Percentiles rank a stretch among this genome's conserved stretches.
Conservation (phyloP, 148 eudicot genomes). For the Nyssa sinensis region DNA sequence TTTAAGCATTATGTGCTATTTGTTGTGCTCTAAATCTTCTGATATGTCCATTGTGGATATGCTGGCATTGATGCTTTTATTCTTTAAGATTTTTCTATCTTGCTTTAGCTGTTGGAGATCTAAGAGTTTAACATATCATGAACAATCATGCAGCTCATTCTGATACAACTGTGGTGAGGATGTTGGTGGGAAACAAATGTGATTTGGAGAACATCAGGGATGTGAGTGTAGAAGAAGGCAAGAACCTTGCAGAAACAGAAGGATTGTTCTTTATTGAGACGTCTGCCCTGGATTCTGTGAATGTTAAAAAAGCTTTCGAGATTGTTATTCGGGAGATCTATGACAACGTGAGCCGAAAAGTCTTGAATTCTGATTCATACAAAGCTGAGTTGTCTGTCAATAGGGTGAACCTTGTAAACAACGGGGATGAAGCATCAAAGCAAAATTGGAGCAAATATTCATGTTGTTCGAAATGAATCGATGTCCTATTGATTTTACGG, state of each 20-base stretch:
- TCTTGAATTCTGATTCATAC: slow-evolving; percentile 65
- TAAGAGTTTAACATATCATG: neutral
- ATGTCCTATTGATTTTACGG: neutral
- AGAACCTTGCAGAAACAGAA: slow-evolving; percentile 61
- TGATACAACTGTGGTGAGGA: slow-evolving; percentile 63
- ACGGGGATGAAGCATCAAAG: slow-evolving; percentile 33
- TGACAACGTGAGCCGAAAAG: slow-evolving; percentile 52
- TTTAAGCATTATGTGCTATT: neutral
- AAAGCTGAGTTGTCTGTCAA: slow-evolving; percentile 61
- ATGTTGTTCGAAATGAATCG: slow-evolving; percentile 49
- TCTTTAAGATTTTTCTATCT: too few relatives aligned
- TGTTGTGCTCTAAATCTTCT: neutral
- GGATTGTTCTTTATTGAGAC: slow-evolving; percentile 77
- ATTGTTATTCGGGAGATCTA: slow-evolving; percentile 61
- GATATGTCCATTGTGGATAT: neutral
- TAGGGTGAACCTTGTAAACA: slow-evolving; percentile 56
- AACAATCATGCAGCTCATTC: slow-evolving; percentile 54
- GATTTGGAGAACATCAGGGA: slow-evolving; percentile 69
- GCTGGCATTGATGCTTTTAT: too few relatives aligned
- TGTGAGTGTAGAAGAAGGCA: slow-evolving; percentile 61
- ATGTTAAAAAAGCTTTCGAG: slow-evolving; percentile 64
- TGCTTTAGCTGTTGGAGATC: neutral
- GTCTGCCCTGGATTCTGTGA: slow-evolving; percentile 68
- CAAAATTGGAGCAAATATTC: slow-evolving; percentile 21
- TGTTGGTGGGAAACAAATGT: slow-evolving; percentile 65